Conservation (phyloP, 352 stramenopile species). For the Phytophthora megakarya region DNA sequence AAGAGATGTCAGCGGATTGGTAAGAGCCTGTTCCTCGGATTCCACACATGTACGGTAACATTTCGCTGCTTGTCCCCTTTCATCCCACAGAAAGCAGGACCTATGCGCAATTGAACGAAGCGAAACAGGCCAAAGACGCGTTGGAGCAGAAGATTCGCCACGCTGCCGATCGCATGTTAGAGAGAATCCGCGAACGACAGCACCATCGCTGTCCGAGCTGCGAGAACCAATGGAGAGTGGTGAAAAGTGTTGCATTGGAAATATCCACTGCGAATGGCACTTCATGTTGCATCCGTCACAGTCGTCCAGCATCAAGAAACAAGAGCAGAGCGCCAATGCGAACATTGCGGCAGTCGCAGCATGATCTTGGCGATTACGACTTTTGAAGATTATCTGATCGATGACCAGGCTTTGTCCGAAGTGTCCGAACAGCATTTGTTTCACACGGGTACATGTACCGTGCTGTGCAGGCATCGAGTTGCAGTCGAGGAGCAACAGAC, state of each 20-base stretch:
- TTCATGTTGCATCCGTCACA: slow-evolving; percentile 19
- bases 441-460: slow-evolving; percentile 1
- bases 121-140: slow-evolving; percentile 11
- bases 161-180: slow-evolving; percentile 17
- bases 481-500: background rate
- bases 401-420: slow-evolving; percentile 7
- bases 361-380: slow-evolving; percentile 4
- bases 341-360: background rate
- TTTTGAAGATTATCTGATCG: slow-evolving; percentile 25
- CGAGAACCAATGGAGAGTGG: slow-evolving; percentile 14
- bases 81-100: slow-evolving; percentile 19
- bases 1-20: slow-evolving; percentile 44
- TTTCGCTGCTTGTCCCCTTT: slow-evolving; percentile 21
- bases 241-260: slow-evolving; percentile 14
- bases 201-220: slow-evolving; percentile 19
- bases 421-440: slow-evolving; percentile 11
- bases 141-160: slow-evolving; percentile 10
- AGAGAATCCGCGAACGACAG: slow-evolving; percentile 17
- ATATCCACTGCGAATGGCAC: slow-evolving; percentile 6
- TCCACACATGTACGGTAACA: slow-evolving; percentile 6
- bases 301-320: background rate
- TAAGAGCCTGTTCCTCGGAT: slow-evolving; percentile 15
- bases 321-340: background rate
- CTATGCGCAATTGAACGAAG: slow-evolving; percentile 19
- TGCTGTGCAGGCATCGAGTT: background rate